Evolutionary conservation across 148 eudicot genomes (phyloP), one percentile per base, ranked within the genome.

Genomic region (Fagopyrum homotropicum): DNA sequence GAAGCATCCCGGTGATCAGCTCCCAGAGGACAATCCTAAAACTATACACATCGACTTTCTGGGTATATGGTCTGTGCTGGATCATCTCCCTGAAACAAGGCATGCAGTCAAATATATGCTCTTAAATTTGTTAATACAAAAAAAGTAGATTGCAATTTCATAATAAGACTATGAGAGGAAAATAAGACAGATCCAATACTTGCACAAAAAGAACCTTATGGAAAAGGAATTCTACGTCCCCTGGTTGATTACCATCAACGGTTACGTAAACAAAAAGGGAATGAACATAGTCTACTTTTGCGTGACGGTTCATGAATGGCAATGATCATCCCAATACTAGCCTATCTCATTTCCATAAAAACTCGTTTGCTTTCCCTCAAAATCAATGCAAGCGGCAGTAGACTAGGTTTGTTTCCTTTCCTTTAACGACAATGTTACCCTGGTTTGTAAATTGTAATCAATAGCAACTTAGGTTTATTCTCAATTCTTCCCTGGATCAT

Each of bases 21-120:
- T 94, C 98, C 97, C 97, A 94, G 66, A 94, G 90, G 17, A 94
- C 98, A 55, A 94, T 94, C 49, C 98, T 97, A 49, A 94, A 94
- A 81, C 98, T 94, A 76, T 94, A 94, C 16, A 94, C 93, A 55
- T 94, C 98, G 3, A 94, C 98, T 79, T 94, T 94, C 79, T 91
- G 97, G 10, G 95, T 90, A 80, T 94, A 94, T 0, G 91, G 92
- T 89, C 98, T 90, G 69, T 94, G 98, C 87, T 94, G 98, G 82
- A 94, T 94, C 97, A 94, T 94, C 81, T 94, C 98, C 87, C 98
- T 92, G 84, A 7, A 44, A 15, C 74, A 73, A 73, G 26, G 19
- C 26, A 59, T 49, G 6, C 30, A 46, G 73, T 7, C 40, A 48
- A 26, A n/a, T 16, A 59, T 26, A 57, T 57, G 63, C 63, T 57